Evolutionary conservation across 352 stramenopile species (phyloP).

Genomic region (Phytopythium mirpurense): DNA sequence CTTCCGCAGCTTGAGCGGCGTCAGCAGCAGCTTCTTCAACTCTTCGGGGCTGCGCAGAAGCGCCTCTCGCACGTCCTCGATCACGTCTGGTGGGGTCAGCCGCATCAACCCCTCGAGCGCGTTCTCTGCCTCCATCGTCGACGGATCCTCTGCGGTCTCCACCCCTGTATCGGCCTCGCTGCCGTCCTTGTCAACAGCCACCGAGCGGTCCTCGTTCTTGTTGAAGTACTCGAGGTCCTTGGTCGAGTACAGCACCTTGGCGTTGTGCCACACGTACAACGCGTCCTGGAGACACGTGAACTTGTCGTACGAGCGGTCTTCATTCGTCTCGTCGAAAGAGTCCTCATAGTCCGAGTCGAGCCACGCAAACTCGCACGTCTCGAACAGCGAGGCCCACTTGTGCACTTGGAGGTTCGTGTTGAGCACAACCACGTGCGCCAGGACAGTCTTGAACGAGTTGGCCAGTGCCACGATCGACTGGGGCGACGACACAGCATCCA

Average conservation of each 20-base stretch:
- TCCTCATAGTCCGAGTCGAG: conserved; percentile 49
- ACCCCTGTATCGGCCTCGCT: conserved; percentile 1
- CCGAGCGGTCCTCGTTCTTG: background rate
- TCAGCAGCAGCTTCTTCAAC: conserved; percentile 26
- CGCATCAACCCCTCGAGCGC: conserved; percentile 28
- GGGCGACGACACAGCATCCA: conserved; percentile 9
- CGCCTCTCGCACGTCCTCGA: conserved; percentile 27
- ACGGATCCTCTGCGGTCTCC: background rate
- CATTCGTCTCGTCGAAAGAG: conserved; percentile 27
- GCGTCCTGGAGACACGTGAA: conserved; percentile 80
- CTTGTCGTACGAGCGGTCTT: conserved; percentile 69
- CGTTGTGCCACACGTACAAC: conserved; percentile 65
- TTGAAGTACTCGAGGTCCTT: conserved; percentile 29
- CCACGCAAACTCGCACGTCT: conserved; percentile 57
- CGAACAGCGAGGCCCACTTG: conserved; percentile 72
- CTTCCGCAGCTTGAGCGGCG: conserved; percentile 17
- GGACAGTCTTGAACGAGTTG: conserved; percentile 54
- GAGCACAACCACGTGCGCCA: conserved; percentile 35
- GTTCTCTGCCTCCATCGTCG: conserved; percentile 3
- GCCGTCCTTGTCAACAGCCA: background rate
- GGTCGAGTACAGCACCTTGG: conserved; percentile 48
- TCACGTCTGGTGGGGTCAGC: conserved; percentile 41
- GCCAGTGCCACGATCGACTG: conserved; percentile 28
- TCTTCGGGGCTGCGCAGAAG: conserved; percentile 25
- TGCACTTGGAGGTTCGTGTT: conserved; percentile 72